Evolutionary conservation across 176 grass and related monocot genomes (phyloP).

Genomic region (Miscanthus lutarioriparius): DNA sequence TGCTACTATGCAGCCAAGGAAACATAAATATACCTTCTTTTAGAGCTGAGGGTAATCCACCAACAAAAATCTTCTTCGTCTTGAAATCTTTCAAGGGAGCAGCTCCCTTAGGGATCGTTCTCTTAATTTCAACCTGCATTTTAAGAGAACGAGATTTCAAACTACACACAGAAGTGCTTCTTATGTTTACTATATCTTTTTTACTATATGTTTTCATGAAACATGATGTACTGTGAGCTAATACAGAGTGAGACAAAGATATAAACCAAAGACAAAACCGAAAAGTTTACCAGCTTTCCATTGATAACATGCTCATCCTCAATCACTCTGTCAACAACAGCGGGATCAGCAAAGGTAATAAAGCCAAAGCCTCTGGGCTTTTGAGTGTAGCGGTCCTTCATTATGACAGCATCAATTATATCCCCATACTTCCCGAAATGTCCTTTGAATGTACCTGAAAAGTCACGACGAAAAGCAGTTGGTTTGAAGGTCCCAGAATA

Average conservation of each 20-base stretch:
- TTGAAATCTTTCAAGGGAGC: constrained; percentile 88
- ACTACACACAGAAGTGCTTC: background rate
- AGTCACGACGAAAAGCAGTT: constrained; percentile 6
- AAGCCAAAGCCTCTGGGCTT: constrained; percentile 95
- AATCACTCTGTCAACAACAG: constrained; percentile 82
- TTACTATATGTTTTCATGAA: background rate
- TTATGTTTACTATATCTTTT: too few species aligned
- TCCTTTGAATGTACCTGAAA: constrained; percentile 67
- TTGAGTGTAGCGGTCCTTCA: constrained; percentile 80
- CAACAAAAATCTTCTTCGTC: constrained; percentile 92
- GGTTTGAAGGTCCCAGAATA: background rate
- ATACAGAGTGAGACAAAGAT: background rate
- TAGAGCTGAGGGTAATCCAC: constrained; percentile 65
- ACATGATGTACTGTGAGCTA: background rate
- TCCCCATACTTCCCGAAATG: constrained; percentile 80
- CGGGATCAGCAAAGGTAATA: constrained; percentile 72
- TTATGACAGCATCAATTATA: constrained; percentile 88
- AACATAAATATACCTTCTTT: constrained; percentile 60
- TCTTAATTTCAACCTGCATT: constrained; percentile 90
- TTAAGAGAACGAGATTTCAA: constrained; percentile 20
- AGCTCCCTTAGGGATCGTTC: constrained; percentile 91
- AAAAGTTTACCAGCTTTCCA: constrained; percentile 59
- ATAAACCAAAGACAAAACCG: background rate
- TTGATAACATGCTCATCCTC: constrained; percentile 74
- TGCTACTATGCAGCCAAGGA: background rate